Evolutionary conservation across 257 asterid species (phyloP), one percentile per base, ranked within the genome.

Genomic region (Thymus quinquecostatus): DNA sequence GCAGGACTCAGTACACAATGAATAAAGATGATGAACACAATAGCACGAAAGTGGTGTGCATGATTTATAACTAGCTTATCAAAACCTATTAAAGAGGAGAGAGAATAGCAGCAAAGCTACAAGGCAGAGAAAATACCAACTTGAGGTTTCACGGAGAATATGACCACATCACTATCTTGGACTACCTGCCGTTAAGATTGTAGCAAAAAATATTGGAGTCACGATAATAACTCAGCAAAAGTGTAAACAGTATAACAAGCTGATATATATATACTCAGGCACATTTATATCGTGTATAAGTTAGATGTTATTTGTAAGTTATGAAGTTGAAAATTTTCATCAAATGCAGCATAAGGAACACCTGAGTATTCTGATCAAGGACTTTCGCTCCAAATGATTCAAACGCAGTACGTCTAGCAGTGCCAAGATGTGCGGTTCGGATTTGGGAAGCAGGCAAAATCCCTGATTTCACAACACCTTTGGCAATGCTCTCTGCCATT

Each of bases 141-240:
- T 91, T 94, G 97, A 82, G 99, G 97, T 77, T 91, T 94, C 81
- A 94, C 97, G 13, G 97, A 91, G 79, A 94, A 84, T 62, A 91
- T 61, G 67, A 94, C 83, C 71, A 94, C 97, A 64, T 94, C 97
- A 69, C 96, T 85, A 65, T 85, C 90, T 83, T 86, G 85, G 75
- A 91, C 96, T 32, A 91, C 99, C 99, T 94, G 92, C 73, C 47
- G 61, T 72, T 49, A 74, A 71, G 74, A 81, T 48, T 38, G 79
- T 12, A 72, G 55, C 43, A 38, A 65, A 66, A 53, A 38, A 45
- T 64, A 40, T 75, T 21, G 29, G 62, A 56, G 1, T 62, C 58
- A 51, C 34, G 48, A 41, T 67, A 30, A 28, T 27, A 53, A 58
- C n/a, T 55, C 54, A 54, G 59, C n/a, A 59, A 59, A 34, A 44